A percentile compares a stretch with the other conserved stretches of the same genome.
phyloP scores from a whole-genome alignment of 2,329 filamentous ascomycete species.

The Ceratocystis huliohia region DNA sequence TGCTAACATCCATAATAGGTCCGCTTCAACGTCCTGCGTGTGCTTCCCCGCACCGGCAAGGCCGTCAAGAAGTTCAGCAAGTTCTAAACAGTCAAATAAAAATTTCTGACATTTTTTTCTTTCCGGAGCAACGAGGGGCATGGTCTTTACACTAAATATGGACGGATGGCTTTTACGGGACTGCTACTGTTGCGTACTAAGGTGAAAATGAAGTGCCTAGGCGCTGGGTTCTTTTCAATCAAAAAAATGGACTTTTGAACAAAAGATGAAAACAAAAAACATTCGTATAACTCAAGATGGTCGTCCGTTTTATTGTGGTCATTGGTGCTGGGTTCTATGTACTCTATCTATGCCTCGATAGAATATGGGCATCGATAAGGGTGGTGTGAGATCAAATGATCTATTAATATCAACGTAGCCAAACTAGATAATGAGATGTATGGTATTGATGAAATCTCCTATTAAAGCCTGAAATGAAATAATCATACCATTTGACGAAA shows the following conservation, averaged over 20 bases:
- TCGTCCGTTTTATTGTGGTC: neutral
- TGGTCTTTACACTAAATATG: constrained; percentile 28
- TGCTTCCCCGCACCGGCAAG: constrained; percentile 95
- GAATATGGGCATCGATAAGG: neutral
- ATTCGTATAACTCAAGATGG: constrained; percentile 11
- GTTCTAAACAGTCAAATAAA: constrained; percentile 56
- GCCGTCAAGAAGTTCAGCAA: constrained; percentile 95
- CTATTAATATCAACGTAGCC: too few relatives aligned
- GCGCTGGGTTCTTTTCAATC: constrained; percentile 20
- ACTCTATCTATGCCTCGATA: neutral
- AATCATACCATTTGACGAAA: too few relatives aligned
- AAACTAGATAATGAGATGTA: too few relatives aligned
- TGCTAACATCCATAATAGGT: constrained; percentile 42
- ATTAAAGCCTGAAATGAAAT: too few relatives aligned
- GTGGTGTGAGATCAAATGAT: too few relatives aligned
- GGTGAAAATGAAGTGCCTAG: constrained; percentile 21
- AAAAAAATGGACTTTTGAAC: constrained; percentile 21
- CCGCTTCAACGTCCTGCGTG: constrained; percentile 98
- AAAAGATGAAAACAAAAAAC: constrained; percentile 20
- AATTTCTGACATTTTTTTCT: constrained; percentile 36
- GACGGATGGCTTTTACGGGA: constrained; percentile 22
- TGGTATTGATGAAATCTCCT: too few relatives aligned
- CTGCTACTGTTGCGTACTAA: constrained; percentile 18
- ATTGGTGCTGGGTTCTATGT: neutral
- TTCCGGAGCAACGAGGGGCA: constrained; percentile 33